These are phyloP conservation scores for Turnera subulata DNA, from an alignment of 345 rosid genomes.

Conservation along the genomic window DNA sequence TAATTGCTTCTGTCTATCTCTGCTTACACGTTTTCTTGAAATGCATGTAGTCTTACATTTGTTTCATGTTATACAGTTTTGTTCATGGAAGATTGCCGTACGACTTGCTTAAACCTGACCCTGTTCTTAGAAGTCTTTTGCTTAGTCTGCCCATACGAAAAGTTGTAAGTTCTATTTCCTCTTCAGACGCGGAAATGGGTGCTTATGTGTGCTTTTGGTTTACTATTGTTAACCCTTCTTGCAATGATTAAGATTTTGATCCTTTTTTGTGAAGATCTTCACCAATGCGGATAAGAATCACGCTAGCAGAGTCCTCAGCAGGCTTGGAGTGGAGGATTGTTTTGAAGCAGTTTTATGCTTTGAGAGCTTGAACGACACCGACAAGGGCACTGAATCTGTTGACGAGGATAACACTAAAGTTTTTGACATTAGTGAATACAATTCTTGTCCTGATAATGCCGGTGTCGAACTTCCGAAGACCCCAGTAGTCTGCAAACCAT, in stretches of 20 bases:
- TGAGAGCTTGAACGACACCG: slow-evolving; percentile 67
- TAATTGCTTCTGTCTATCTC: not conserved
- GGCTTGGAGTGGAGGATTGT: slow-evolving; percentile 80
- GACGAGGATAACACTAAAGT: slow-evolving; percentile 39
- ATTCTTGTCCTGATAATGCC: slow-evolving; percentile 8
- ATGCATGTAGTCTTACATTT: slow-evolving; percentile 4
- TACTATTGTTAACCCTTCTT: not conserved
- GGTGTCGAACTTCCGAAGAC: slow-evolving; percentile 54
- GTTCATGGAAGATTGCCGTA: slow-evolving; percentile 95
- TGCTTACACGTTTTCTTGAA: not conserved
- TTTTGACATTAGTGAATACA: slow-evolving; percentile 43
- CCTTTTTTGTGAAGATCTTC: slow-evolving; percentile 48
- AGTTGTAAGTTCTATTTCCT: slow-evolving; percentile 50
- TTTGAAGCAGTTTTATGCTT: slow-evolving; percentile 86
- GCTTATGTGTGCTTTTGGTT: not conserved
- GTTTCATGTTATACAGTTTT: slow-evolving; percentile 35
- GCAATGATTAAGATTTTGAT: not conserved
- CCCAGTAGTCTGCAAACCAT: slow-evolving; percentile 74
- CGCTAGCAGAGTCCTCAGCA: slow-evolving; percentile 55
- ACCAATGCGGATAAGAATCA: slow-evolving; percentile 84
- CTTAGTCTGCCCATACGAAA: slow-evolving; percentile 65
- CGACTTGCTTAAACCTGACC: slow-evolving; percentile 75
- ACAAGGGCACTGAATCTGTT: slow-evolving; percentile 28
- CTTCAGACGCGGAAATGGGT: not conserved
- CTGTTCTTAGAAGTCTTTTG: slow-evolving; percentile 69